A percentile compares a stretch with the other conserved stretches of the same genome.
These are phyloP conservation scores for Saccharomycopsis sp. DNA, from an alignment of 805 yeast species.

Conservation along the genomic window DNA sequence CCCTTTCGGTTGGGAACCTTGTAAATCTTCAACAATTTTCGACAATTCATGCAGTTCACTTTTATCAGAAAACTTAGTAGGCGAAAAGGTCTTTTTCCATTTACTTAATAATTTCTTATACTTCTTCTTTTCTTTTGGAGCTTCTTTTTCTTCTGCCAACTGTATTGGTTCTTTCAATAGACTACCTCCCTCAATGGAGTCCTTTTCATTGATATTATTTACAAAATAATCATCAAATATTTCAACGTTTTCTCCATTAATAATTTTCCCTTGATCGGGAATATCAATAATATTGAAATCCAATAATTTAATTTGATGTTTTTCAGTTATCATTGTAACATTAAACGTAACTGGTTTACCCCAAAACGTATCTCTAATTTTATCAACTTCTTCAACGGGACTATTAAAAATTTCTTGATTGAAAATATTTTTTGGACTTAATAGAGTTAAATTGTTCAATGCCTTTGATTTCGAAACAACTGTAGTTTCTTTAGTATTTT, in stretches of 20 bases:
- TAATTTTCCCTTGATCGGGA: conserved; percentile 4
- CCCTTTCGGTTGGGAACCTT: background rate
- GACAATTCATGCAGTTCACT: no score
- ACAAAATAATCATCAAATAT: background rate
- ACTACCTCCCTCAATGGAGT: background rate
- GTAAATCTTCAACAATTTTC: background rate
- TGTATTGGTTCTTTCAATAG: background rate
- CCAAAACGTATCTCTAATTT: background rate
- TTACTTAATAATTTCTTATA: background rate
- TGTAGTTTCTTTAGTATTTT: background rate
- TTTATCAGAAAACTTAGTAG: no score
- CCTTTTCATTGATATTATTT: background rate
- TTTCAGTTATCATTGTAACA: background rate
- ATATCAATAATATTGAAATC: conserved; percentile 5
- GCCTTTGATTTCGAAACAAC: background rate
- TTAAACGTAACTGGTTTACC: background rate
- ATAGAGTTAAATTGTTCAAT: conserved; percentile 1
- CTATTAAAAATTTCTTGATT: background rate
- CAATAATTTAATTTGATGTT: conserved; percentile 2
- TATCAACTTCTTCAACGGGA: background rate
- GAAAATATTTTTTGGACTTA: background rate
- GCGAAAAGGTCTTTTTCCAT: background rate
- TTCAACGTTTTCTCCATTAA: conserved; percentile 3
- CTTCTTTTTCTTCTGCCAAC: background rate
- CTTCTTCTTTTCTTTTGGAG: background rate